Percentiles rank a stretch among this genome's conserved stretches.
Conservation (phyloP, 1,139 yeast genomes). For the Nadsonia commutata region DNA sequence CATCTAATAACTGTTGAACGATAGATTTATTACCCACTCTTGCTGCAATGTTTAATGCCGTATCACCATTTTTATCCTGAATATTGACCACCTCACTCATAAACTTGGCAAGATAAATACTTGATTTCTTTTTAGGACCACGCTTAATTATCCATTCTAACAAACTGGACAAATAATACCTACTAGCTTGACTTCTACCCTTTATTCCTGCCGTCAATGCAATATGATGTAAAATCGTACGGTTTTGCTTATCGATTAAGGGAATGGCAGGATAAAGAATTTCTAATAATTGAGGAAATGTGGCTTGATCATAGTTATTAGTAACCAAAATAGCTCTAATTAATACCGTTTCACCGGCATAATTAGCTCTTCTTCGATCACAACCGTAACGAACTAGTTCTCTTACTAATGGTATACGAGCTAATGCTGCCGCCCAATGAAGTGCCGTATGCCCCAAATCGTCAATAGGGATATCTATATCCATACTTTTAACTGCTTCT, state of each 20-base stretch:
- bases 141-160: constrained; percentile 66
- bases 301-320: constrained; percentile 62
- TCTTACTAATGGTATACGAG: constrained; percentile 55
- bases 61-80: constrained; percentile 75
- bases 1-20: constrained; percentile 63
- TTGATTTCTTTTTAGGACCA: constrained; percentile 26
- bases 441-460: constrained; percentile 85
- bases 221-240: constrained; percentile 88
- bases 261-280: constrained; percentile 63
- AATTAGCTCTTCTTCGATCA: constrained; percentile 54
- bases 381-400: constrained; percentile 62
- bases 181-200: constrained; percentile 53
- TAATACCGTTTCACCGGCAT: constrained; percentile 79
- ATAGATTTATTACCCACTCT: constrained; percentile 73
- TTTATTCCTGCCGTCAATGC: constrained; percentile 63
- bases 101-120: constrained; percentile 40
- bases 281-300: constrained; percentile 62
- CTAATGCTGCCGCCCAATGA: constrained; percentile 95
- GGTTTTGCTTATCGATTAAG: constrained; percentile 56
- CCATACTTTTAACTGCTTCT: constrained; percentile 24
- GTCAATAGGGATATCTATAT: constrained; percentile 76
- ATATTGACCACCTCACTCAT: constrained; percentile 55
- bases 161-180: constrained; percentile 62
- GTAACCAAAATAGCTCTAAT: constrained; percentile 82
- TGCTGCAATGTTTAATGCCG: constrained; percentile 78